These are phyloP conservation scores for Auxenochlorella pyrenoidosa DNA, from an alignment of 139 green algal species.

Conservation along the genomic window DNA sequence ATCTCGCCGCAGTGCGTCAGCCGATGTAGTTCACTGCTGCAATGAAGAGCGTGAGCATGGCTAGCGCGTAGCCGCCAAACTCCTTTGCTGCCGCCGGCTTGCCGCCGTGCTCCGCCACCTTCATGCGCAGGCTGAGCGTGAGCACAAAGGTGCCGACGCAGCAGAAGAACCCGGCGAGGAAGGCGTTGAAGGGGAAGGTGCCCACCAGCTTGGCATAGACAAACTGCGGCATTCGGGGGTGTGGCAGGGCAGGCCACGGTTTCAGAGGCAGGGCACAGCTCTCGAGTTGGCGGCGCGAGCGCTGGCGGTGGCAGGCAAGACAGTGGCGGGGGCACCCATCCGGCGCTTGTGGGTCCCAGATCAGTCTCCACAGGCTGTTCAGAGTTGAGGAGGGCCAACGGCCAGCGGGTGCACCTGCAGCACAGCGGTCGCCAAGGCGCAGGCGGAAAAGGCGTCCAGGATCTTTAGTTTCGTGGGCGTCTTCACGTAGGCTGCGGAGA, in stretches of 20 bases:
- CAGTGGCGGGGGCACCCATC: neutral
- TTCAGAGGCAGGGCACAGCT: neutral
- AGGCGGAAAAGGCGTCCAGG: conserved; percentile 59
- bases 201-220: conserved; percentile 80
- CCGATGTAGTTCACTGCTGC: conserved; percentile 83
- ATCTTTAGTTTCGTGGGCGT: conserved; percentile 81
- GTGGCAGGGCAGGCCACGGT: too few relatives aligned
- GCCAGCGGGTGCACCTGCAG: conserved; percentile 1
- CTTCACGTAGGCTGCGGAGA: conserved; percentile 62
- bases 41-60: conserved; percentile 74
- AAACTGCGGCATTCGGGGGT: conserved; percentile 58
- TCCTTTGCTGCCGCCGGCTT: conserved; percentile 66
- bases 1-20: conserved; percentile 12
- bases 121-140: conserved; percentile 75
- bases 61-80: conserved; percentile 85
- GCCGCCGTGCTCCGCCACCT: conserved; percentile 53
- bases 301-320: neutral
- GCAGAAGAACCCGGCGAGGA: conserved; percentile 79
- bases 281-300: neutral
- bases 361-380: neutral
- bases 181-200: conserved; percentile 92
- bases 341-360: neutral
- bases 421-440: neutral
- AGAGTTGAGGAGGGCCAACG: neutral
- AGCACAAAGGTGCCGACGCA: conserved; percentile 82